Conservation (phyloP, 257 asterid species). For the Thymus mandschuricus region DNA sequence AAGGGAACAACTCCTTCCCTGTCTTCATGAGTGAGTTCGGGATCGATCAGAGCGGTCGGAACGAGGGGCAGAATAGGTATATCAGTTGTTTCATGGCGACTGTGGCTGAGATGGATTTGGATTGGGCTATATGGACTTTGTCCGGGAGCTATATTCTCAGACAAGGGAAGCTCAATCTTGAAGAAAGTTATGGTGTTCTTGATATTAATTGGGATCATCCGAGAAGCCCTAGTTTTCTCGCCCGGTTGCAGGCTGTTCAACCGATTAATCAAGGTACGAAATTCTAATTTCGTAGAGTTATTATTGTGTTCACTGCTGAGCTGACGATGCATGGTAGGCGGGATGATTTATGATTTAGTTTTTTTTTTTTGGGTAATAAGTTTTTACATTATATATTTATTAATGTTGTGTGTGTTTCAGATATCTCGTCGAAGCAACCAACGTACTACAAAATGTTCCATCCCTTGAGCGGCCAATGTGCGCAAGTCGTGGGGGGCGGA, state of each 20-base stretch:
- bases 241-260: slow-evolving; percentile 46
- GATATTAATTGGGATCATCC: slow-evolving; percentile 47
- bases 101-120: slow-evolving; percentile 58
- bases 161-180: slow-evolving; percentile 37
- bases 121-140: slow-evolving; percentile 76
- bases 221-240: slow-evolving; percentile 44
- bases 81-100: slow-evolving; percentile 59
- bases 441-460: slow-evolving; percentile 50
- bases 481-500: slow-evolving; percentile 7
- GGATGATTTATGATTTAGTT: too few relatives aligned
- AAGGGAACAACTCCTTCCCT: slow-evolving; percentile 41
- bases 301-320: too few relatives aligned
- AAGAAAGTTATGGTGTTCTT: slow-evolving; percentile 57
- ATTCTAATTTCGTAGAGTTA: too few relatives aligned
- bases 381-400: too few relatives aligned
- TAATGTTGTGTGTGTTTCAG: slow-evolving; percentile 31
- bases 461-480: slow-evolving; percentile 65
- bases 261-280: slow-evolving; percentile 60
- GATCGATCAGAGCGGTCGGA: slow-evolving; percentile 39
- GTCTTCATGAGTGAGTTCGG: slow-evolving; percentile 74
- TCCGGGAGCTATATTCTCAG: slow-evolving; percentile 67
- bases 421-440: slow-evolving; percentile 34
- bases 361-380: too few relatives aligned
- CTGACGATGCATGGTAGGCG: too few relatives aligned
- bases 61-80: slow-evolving; percentile 49